Evolutionary conservation across 2,329 filamentous ascomycete genomes (phyloP), one percentile per base, ranked within the genome.

Genomic region (Dothistroma septosporum): DNA sequence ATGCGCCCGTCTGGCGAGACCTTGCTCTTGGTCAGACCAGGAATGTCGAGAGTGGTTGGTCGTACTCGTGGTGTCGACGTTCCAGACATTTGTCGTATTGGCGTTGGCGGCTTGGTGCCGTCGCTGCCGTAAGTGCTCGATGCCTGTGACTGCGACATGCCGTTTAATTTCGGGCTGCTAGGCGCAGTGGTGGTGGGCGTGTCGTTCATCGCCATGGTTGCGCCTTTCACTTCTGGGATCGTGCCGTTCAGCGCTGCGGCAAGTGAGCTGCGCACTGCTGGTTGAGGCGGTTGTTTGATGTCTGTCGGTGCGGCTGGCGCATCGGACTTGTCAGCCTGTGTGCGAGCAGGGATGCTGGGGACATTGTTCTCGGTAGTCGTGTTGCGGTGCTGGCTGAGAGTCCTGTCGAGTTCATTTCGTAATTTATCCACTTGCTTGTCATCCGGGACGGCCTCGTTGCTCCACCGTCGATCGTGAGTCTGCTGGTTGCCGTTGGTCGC

Each of bases 1-100:
- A 99, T 99, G 70, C 91, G 87, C 67, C 94, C 94, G 76, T 99
- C 94, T 9, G 94, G 94, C 1, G 94, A 99, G 53, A 96, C 91
- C 72, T 91, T 91, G 62, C 93, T 97, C 72, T 92, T 89, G 61
- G 94, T 99, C 81, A 99, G 87, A 66, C 94, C 94, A 60, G 94
- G 94, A 62, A 99, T 97, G 75, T 96, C 96, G 70, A 97, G 87
- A 14, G 94, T 97, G 16, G 94, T 97, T 10, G 94, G 92, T 76
- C 95, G 91, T 53, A 91, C 83, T 65, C 89, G 83, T 31, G 92
- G 92, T 6, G 92, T 96, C 28, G 87, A 86, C 55, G 82, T 83
- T 61, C 88, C 88, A 11, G 91, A 94, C 69, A 88, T 90, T 71
- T 89, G 87, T 71, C 89, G 80, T 62, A 87, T 75, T 1, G 88